phyloP scores from a whole-genome alignment of 352 stramenopile genomes.

The Phytophthora niederhauseri region DNA sequence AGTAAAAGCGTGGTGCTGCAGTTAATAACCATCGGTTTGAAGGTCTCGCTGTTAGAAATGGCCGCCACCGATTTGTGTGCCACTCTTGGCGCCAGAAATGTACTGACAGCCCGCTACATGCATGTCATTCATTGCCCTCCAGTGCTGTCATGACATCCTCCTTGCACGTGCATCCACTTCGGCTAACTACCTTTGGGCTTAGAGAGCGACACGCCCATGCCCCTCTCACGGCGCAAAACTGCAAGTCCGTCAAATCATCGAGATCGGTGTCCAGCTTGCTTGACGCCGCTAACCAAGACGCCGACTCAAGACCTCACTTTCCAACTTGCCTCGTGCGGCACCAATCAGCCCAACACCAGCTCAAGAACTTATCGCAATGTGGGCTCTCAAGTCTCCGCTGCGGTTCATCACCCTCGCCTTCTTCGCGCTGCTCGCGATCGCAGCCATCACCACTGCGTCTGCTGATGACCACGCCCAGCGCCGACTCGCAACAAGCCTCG shows the following conservation, averaged over 20 bases:
- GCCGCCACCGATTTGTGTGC: not conserved
- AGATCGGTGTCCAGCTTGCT: not conserved
- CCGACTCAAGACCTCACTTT: conserved; percentile 7
- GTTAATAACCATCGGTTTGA: not conserved
- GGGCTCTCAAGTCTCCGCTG: not conserved
- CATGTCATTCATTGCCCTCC: not conserved
- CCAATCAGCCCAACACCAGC: not conserved
- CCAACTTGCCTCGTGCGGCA: not conserved
- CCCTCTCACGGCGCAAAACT: conserved; percentile 1
- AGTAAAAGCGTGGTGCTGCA: conserved; percentile 1
- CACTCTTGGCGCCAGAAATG: not conserved
- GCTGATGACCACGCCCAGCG: not conserved
- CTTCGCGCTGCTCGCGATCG: conserved; percentile 4
- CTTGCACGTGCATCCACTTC: conserved; percentile 3
- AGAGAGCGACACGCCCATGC: not conserved
- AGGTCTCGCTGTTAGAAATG: conserved; percentile 4
- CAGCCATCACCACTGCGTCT: not conserved
- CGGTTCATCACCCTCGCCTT: not conserved
- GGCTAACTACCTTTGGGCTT: not conserved
- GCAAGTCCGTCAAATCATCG: conserved; percentile 3
- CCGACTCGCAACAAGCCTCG: conserved; percentile 16
- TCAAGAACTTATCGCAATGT: not conserved
- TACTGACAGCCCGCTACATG: not conserved
- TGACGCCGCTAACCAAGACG: not conserved
- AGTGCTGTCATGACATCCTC: not conserved